Evolutionary conservation across 2,329 filamentous ascomycete genomes (phyloP), one percentile per base, ranked within the genome.

Genomic region (Trichoderma hamatum): DNA sequence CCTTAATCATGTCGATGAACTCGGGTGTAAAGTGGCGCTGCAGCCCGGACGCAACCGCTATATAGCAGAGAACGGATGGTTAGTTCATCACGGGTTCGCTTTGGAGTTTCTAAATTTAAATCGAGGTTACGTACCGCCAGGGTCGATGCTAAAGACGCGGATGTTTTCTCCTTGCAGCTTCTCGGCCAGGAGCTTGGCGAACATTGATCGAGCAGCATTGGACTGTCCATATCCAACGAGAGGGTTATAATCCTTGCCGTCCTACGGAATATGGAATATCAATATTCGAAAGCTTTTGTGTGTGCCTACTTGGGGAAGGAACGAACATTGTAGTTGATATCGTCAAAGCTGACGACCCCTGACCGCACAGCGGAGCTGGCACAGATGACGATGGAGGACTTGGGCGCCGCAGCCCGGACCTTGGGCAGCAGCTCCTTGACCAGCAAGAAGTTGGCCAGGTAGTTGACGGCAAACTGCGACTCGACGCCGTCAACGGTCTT

Each of bases 371-470:
- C 67, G 11, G 67, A 66, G 43, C 67, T 69, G 1, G 54, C 52
- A 28, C 60, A 63, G 21, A 69, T 66, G 21, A 69, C 59, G 34
- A 69, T 58, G n/a, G 67, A 69, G 7, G 67, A 69, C 19, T 46
- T 51, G 7, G 67, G 61, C n/a, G 39, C 59, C 14, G 67, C 67
- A 1, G 54, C 55, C 68, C 51, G 24, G 14, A 72, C 34, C 60
- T 79, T 73, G 1, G 79, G 75, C 54, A 82, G 82, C 36, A 87
- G 75, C 0, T 86, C 78, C 19, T 84, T 78, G 71, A 84, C 82
- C 13, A 87, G 78, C 0, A 86, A 78, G 76, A 87, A 88, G 71
- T 86, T 84, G 6, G 77, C 80, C 3, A 88, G 74, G 72, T 87
- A 82, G 72, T 87, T 86, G 7, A 80, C 82, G 34, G 80, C 85